Evolutionary conservation across 371 early-diverging fungal genomes (phyloP).

Genomic region (Mortierella sp.): DNA sequence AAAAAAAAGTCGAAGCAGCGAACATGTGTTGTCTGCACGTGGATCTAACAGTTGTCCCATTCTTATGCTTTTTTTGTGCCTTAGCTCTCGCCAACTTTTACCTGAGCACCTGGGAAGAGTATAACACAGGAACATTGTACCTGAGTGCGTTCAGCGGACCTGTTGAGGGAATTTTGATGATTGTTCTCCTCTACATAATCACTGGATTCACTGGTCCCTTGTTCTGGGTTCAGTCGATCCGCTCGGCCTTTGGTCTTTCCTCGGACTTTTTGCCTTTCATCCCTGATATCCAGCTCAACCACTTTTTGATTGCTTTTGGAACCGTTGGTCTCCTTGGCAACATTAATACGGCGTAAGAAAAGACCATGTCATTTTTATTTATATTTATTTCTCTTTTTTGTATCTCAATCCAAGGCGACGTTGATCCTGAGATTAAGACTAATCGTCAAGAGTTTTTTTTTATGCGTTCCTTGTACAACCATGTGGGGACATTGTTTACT

Average conservation of each 20-base stretch:
- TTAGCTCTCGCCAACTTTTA: constrained; percentile 89
- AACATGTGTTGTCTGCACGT: neutral
- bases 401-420: constrained; percentile 36
- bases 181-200: constrained; percentile 67
- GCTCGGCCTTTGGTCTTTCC: constrained; percentile 30
- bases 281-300: constrained; percentile 69
- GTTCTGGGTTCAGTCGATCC: constrained; percentile 55
- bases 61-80: constrained; percentile 50
- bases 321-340: constrained; percentile 67
- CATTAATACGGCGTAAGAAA: constrained; percentile 64
- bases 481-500: neutral
- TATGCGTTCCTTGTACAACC: constrained; percentile 58
- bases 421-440: no score
- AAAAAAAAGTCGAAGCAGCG: no score
- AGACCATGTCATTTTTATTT: neutral
- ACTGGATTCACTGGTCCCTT: constrained; percentile 77
- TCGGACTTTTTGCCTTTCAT: constrained; percentile 49
- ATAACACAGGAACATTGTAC: constrained; percentile 92
- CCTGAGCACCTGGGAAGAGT: constrained; percentile 96
- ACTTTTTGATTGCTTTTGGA: constrained; percentile 68
- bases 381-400: neutral
- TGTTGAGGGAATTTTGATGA: constrained; percentile 92
- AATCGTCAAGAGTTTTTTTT: no score
- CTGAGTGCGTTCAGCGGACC: constrained; percentile 96
- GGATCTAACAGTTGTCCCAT: constrained; percentile 3